These are phyloP conservation scores for Heterococcus sp. DNA, from an alignment of 108 stramenopile genomes.

Conservation along the genomic window DNA sequence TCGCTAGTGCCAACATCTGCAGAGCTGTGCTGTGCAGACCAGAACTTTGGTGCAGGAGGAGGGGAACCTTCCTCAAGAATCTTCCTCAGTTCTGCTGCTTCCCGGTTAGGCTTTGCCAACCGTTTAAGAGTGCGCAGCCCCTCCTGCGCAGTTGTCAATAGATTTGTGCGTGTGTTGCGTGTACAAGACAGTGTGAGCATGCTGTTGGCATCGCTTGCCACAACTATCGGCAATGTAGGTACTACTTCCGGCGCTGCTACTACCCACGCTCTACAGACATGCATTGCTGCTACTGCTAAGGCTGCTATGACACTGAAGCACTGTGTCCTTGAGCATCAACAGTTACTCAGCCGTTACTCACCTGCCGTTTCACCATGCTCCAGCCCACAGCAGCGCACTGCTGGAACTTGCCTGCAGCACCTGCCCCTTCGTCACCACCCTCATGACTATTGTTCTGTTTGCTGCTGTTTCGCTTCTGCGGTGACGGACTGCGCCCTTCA, in stretches of 20 bases:
- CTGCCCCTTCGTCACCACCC: neutral
- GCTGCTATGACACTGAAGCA: too few relatives aligned
- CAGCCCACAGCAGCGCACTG: constrained; percentile 21
- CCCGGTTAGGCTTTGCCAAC: constrained; percentile 21
- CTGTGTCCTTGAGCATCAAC: too few relatives aligned
- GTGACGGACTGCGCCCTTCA: constrained; percentile 4
- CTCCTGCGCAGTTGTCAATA: neutral
- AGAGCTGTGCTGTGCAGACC: constrained; percentile 25
- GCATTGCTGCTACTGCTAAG: too few relatives aligned
- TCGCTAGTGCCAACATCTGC: constrained; percentile 26
- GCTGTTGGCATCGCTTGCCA: neutral
- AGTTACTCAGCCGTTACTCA: too few relatives aligned
- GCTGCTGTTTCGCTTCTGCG: neutral
- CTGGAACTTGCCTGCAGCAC: neutral
- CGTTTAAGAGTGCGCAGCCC: constrained; percentile 32
- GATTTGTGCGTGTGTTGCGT: neutral
- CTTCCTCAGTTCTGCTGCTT: constrained; percentile 36
- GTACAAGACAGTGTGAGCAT: neutral
- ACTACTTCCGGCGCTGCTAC: too few relatives aligned
- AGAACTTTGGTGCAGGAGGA: constrained; percentile 24
- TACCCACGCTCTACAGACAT: too few relatives aligned
- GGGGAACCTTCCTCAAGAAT: constrained; percentile 25
- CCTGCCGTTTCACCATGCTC: constrained; percentile 14
- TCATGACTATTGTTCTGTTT: too few relatives aligned
- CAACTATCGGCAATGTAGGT: too few relatives aligned